These are phyloP conservation scores for Acephala macrosclerotiorum DNA, from an alignment of 2,329 filamentous ascomycete genomes.

Conservation along the genomic window DNA sequence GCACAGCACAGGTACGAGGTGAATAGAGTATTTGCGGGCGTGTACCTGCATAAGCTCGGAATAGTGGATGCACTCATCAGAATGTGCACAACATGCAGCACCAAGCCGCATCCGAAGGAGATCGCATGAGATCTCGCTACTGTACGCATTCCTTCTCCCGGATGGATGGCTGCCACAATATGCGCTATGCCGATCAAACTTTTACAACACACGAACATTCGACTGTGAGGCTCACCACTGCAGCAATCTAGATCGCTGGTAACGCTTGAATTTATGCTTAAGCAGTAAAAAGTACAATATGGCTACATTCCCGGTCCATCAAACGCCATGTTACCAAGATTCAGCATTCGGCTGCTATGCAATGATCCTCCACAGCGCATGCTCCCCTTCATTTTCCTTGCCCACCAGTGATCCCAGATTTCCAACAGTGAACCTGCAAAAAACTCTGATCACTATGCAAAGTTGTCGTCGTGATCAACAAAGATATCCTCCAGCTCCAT, in stretches of 20 bases:
- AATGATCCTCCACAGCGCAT: slow-evolving; percentile 5
- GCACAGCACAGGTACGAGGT: background rate
- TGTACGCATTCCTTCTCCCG: background rate
- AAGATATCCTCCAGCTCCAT: slow-evolving; percentile 96
- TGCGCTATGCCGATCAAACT: slow-evolving; percentile 17
- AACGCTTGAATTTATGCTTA: slow-evolving; percentile 33
- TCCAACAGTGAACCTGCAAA: slow-evolving; percentile 1
- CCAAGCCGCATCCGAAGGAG: background rate
- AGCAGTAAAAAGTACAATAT: slow-evolving; percentile 11
- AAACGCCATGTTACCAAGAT: slow-evolving; percentile 38
- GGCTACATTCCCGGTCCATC: slow-evolving; percentile 30
- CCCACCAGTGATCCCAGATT: background rate
- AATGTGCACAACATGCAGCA: slow-evolving; percentile 1
- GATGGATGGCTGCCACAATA: background rate
- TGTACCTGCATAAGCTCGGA: slow-evolving; percentile 7
- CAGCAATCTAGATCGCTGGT: background rate
- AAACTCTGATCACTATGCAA: slow-evolving; percentile 68
- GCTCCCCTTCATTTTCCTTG: slow-evolving; percentile 2
- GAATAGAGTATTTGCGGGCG: background rate
- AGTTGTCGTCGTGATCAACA: slow-evolving; percentile 92
- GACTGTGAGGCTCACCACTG: slow-evolving; percentile 1
- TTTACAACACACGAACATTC: slow-evolving; percentile 4
- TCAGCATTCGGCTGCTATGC: slow-evolving; percentile 16
- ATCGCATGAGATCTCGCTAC: slow-evolving; percentile 6
- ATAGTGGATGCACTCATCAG: background rate